Evolutionary conservation across 257 asterid genomes (phyloP), one percentile per base, ranked within the genome.

Genomic region (Solanum rostratum): DNA sequence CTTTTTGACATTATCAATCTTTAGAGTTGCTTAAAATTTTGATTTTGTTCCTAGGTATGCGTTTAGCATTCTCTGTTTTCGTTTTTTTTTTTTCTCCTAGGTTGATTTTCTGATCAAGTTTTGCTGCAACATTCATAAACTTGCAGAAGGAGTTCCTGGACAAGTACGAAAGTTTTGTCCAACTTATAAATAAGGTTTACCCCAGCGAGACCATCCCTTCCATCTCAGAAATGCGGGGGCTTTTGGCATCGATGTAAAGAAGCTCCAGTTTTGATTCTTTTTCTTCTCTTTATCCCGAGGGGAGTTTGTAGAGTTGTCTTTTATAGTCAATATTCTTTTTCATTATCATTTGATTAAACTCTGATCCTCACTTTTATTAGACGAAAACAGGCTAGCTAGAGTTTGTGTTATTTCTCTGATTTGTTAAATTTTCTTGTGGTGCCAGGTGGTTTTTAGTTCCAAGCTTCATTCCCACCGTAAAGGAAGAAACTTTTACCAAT

Each of bases 141-240:
- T 81, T 86, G 89, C 98, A 95, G 99, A 90, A 90, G 84, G 99
- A 97, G 89, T 97, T 97, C 84, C 93, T 97, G 27, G 97, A 93
- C 89, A 97, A 97, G 92, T 97, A 97, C 20, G 94, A 89, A 45
- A 92, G 95, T 63, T 97, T 97, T 89, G 93, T 92, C 29, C 97
- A 93, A 80, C 93, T 97, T 68, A 98, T 95, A 71, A 88, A 90
- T 16, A 97, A 91, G 89, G 86, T 95, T 85, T 97, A 97, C 91
- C 97, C 98, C 16, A 83, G 92, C 6, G 98, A 97, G 91, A 92
- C 85, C 85, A 90, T 95, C 81, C 99, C 98, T 69, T 85, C 93
- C 5, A 97, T 91, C 84, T 29, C 86, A 15, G 99, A 97, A 78
- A 93, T 97, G 95, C 82, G 97, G 73, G 92, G 90, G 19, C 87